Conservation (phyloP, 495 filamentous ascomycete species). For the Apodospora peruviana region DNA sequence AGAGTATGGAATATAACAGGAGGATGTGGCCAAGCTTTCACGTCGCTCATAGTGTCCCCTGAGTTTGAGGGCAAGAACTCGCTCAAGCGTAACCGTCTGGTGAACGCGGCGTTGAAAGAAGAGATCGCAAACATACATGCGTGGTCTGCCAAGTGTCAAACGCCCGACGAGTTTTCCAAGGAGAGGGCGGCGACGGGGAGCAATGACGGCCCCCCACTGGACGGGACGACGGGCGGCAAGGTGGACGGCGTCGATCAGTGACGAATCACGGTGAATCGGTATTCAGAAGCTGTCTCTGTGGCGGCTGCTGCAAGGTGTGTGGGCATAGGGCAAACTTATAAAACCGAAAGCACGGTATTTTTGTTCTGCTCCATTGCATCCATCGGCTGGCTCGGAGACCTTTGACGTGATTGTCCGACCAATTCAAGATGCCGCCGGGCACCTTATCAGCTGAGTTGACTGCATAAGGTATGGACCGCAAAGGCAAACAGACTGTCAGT, state of each 20-base stretch:
- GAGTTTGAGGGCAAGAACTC: slow-evolving; percentile 82
- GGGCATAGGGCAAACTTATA: no score
- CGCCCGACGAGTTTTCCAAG: slow-evolving; percentile 86
- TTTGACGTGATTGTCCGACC: no score
- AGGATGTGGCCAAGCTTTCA: slow-evolving; percentile 93
- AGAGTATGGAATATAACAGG: slow-evolving; percentile 43
- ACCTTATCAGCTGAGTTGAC: no score
- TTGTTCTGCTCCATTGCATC: no score
- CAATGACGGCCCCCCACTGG: slow-evolving; percentile 32
- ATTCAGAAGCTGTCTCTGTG: no score
- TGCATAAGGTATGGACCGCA: no score
- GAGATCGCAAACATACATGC: slow-evolving; percentile 95
- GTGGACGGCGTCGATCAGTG: slow-evolving; percentile 35
- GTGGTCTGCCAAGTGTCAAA: slow-evolving; percentile 97
- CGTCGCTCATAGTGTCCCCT: slow-evolving; percentile 84
- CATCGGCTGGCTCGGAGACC: no score
- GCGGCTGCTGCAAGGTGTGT: no score
- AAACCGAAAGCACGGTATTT: no score
- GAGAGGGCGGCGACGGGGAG: slow-evolving; percentile 40
- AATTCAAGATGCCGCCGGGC: no score
- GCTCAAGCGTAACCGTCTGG: slow-evolving; percentile 81
- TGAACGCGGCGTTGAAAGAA: slow-evolving; percentile 80
- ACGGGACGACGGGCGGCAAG: slow-evolving; percentile 35
- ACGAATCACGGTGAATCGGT: neutral
- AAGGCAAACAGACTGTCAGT: no score